phyloP scores from a whole-genome alignment of 352 stramenopile genomes.

The Globisporangium recalcitrans region DNA sequence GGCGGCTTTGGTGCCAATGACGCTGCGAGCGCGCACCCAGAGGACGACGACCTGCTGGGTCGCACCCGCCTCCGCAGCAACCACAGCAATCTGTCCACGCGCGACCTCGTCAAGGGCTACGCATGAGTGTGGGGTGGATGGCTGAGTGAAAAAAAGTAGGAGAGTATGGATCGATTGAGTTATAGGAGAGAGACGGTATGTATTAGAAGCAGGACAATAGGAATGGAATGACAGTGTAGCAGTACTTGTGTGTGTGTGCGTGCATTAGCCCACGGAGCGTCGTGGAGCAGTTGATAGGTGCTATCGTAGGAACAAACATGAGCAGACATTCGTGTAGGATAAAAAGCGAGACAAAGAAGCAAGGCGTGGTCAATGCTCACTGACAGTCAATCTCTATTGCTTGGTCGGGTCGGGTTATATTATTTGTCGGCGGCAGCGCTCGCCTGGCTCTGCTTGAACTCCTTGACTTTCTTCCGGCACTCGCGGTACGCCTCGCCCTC shows the following conservation, averaged over 20 bases:
- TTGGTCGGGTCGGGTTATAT: not conserved
- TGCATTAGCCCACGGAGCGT: not conserved
- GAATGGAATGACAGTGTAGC: not conserved
- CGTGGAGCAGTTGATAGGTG: not conserved
- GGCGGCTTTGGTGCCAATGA: conserved; percentile 13
- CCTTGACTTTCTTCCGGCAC: conserved; percentile 44
- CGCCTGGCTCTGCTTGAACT: conserved; percentile 23
- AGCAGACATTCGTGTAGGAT: not conserved
- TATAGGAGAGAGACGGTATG: not conserved
- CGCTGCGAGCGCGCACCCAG: conserved; percentile 1
- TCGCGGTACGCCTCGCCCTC: conserved; percentile 61
- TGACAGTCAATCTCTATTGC: not conserved
- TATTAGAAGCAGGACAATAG: conserved; percentile 7
- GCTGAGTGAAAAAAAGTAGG: not conserved
- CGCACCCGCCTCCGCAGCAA: conserved; percentile 16
- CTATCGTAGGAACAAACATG: conserved; percentile 1
- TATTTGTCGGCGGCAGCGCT: conserved; percentile 13
- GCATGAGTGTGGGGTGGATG: not conserved
- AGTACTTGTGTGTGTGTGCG: not conserved
- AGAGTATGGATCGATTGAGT: conserved; percentile 8
- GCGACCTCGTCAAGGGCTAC: conserved; percentile 20
- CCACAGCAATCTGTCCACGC: conserved; percentile 16
- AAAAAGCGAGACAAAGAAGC: not conserved
- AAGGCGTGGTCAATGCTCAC: not conserved
- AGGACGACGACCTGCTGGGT: conserved; percentile 26